phyloP scores from a whole-genome alignment of 768 basidiomycete genomes.

The Lactifluus echinatus region DNA sequence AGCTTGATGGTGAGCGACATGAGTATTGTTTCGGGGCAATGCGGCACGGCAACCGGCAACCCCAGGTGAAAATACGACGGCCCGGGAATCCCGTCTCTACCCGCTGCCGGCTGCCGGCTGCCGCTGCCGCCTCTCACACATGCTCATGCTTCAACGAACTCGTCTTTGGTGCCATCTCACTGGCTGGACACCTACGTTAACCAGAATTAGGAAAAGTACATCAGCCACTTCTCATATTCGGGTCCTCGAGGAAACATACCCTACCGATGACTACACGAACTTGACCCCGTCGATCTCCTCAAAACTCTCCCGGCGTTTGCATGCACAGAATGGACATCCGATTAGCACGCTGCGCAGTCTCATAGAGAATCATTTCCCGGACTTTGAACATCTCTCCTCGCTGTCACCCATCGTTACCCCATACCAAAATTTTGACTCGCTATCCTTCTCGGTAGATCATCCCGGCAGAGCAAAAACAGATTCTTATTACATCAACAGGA shows the following conservation, averaged over 20 bases:
- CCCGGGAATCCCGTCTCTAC: background rate
- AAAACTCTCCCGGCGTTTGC: constrained; percentile 69
- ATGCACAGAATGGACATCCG: constrained; percentile 72
- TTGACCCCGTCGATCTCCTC: constrained; percentile 76
- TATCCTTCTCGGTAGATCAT: constrained; percentile 89
- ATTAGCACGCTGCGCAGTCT: constrained; percentile 75
- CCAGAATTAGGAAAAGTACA: background rate
- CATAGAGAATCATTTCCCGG: constrained; percentile 77
- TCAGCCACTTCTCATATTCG: constrained; percentile 27
- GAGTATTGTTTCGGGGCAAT: too few relatives aligned
- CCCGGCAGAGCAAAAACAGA: constrained; percentile 86
- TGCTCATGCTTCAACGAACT: background rate
- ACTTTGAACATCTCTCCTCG: constrained; percentile 64
- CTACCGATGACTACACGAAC: constrained; percentile 76
- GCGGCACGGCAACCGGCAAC: too few relatives aligned
- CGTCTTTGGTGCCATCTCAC: background rate
- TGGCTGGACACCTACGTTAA: background rate
- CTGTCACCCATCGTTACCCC: constrained; percentile 87
- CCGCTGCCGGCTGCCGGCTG: background rate
- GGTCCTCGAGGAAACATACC: constrained; percentile 59
- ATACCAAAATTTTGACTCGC: constrained; percentile 90
- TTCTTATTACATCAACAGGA: constrained; percentile 90
- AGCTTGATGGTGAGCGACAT: constrained; percentile 17
- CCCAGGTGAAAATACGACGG: background rate
- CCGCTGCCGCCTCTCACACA: too few relatives aligned